Evolutionary conservation across 495 filamentous ascomycete genomes (phyloP), one percentile per base, ranked within the genome.

Genomic region (Daldinia concentrica): DNA sequence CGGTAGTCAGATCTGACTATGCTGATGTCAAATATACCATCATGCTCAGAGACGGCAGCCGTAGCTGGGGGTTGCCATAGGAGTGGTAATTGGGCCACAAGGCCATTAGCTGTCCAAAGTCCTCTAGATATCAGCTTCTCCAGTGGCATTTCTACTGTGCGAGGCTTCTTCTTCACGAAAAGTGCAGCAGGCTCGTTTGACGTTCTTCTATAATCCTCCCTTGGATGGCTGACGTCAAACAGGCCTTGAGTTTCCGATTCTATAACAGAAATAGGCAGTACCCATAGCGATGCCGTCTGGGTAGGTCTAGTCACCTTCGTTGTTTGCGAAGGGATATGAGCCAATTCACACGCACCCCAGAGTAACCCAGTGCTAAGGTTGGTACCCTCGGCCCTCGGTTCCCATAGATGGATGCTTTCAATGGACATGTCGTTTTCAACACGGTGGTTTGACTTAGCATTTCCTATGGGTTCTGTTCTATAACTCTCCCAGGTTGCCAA

Each of bases 371-470:
- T 57, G 0, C 34, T 30, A 19, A 63, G 43, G 30, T 50, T 27
- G 19, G 39, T 59, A 2, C 71, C 59, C 29, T 77, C 68, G 9
- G 64, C 22, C 9, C 19, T 54, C 29, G 73, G 64, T 2, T 71
- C 66, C 77, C 75, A 69, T 41, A 81, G 55, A 27, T 71, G 64
- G 24, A 70, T 57, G 62, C 73, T 80, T 68, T 79, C 76, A n/a
- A 78, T 48, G 19, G 68, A 19, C 45, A 55, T 50, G 12, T 50
- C 36, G 29, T 72, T 68, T 34, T 66, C 58, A 57, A 56, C 50
- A 22, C 58, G 71, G 7, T 22, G 62, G 37, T 22, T 68, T 66
- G 4, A 66, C 56, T 43, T 73, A 62, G 50, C 36, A 8, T 64
- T 64, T 22, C 34, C 59, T 24, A 9, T 32, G 14, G 68, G 52